A percentile compares a stretch with the other conserved stretches of the same genome.
Evolutionary conservation across 371 early-diverging fungal species (phyloP).

Genomic region (Smittium culicis): DNA sequence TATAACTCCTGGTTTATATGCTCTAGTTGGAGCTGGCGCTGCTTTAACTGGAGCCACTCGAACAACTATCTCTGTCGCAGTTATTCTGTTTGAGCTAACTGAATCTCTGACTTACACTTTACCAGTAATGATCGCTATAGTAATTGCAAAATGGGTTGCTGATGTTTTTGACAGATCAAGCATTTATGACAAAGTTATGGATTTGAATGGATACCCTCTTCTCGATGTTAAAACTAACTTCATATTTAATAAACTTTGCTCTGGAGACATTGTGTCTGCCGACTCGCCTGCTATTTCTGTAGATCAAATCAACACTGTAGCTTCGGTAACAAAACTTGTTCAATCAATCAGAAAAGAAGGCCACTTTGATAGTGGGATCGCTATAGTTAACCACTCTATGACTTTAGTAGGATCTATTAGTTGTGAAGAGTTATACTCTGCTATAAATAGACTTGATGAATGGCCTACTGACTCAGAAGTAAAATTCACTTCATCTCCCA

Average conservation of each 20-base stretch:
- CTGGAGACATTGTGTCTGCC: conserved; percentile 41
- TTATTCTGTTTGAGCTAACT: conserved; percentile 91
- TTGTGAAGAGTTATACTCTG: conserved; percentile 65
- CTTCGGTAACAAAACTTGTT: conserved; percentile 39
- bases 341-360: conserved; percentile 41
- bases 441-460: conserved; percentile 29
- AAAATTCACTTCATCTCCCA: conserved; percentile 22
- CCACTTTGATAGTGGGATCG: conserved; percentile 49
- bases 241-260: conserved; percentile 42
- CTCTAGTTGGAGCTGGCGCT: conserved; percentile 90
- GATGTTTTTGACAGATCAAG: conserved; percentile 61
- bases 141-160: conserved; percentile 79
- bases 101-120: conserved; percentile 69
- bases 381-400: conserved; percentile 52
- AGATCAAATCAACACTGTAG: conserved; percentile 44
- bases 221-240: conserved; percentile 68
- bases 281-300: conserved; percentile 45
- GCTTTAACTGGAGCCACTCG: conserved; percentile 81
- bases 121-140: conserved; percentile 81
- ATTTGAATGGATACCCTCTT: conserved; percentile 67
- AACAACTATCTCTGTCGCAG: conserved; percentile 83
- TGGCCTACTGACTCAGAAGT: conserved; percentile 14
- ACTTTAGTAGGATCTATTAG: conserved; percentile 73
- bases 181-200: conserved; percentile 71
- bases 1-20: conserved; percentile 86